Conservation (phyloP, 2,329 filamentous ascomycete species). For the Sporothrix inflata region DNA sequence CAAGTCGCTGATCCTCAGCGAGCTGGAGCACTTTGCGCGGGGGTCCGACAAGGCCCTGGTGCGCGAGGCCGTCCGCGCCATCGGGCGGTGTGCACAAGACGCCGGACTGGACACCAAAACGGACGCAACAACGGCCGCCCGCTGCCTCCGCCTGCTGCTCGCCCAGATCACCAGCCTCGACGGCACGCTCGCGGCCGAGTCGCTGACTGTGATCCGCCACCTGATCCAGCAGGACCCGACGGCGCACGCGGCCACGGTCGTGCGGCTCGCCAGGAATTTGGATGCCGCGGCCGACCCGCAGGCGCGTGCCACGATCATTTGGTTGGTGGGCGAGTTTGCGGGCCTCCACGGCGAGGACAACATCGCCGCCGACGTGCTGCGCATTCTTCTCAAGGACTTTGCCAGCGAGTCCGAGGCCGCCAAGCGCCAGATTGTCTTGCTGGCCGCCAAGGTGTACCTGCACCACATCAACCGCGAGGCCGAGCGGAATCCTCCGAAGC, state of each 20-base stretch:
- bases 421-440: slow-evolving; percentile 86
- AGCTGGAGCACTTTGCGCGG: slow-evolving; percentile 90
- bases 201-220: slow-evolving; percentile 91
- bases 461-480: slow-evolving; percentile 71
- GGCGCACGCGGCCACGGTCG: slow-evolving; percentile 80
- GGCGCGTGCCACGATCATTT: slow-evolving; percentile 91
- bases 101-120: too few relatives aligned
- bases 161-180: slow-evolving; percentile 88
- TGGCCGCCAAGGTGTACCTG: slow-evolving; percentile 96
- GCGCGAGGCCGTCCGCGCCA: slow-evolving; percentile 86
- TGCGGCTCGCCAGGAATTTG: slow-evolving; percentile 86
- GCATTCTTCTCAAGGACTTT: slow-evolving; percentile 81
- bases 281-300: slow-evolving; percentile 86
- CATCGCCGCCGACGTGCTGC: slow-evolving; percentile 88
- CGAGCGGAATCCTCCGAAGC: background rate
- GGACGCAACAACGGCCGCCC: slow-evolving; percentile 61
- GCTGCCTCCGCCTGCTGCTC: slow-evolving; percentile 82
- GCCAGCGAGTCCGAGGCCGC: slow-evolving; percentile 80
- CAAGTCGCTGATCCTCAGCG: slow-evolving; percentile 86
- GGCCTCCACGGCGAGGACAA: slow-evolving; percentile 80
- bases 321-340: slow-evolving; percentile 94
- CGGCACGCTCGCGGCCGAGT: slow-evolving; percentile 85
- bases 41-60: slow-evolving; percentile 75
- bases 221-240: slow-evolving; percentile 89
- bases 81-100: slow-evolving; percentile 91